Percentiles rank a stretch among this genome's conserved stretches.
These are phyloP conservation scores for Starmerella geochares DNA, from an alignment of 805 yeast genomes.

Conservation along the genomic window DNA sequence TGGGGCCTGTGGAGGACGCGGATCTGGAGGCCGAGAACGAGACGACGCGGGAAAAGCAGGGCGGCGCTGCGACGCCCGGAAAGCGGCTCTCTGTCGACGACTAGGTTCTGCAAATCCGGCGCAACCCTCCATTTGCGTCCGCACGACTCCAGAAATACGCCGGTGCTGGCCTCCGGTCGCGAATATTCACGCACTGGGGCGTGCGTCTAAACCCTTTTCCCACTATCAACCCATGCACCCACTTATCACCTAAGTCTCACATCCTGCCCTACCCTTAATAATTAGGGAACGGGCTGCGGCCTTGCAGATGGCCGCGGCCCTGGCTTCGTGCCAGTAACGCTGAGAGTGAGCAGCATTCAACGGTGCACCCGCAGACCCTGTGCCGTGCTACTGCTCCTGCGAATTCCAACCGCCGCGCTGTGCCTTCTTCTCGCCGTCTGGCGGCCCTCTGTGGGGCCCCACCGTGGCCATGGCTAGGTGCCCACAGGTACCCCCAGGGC, in stretches of 20 bases:
- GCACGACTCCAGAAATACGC: too few relatives aligned
- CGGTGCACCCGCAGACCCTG: too few relatives aligned
- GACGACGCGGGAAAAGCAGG: neutral
- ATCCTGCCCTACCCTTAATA: neutral
- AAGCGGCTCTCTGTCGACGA: slow-evolving; percentile 17
- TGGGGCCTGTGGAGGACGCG: slow-evolving; percentile 9
- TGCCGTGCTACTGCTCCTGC: too few relatives aligned
- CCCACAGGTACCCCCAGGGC: neutral
- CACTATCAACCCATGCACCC: neutral
- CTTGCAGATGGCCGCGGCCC: neutral
- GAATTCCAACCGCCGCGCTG: too few relatives aligned
- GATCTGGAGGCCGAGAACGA: neutral
- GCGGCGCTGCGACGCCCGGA: slow-evolving; percentile 9
- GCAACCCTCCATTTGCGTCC: too few relatives aligned
- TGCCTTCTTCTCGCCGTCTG: too few relatives aligned
- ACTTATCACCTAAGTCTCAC: neutral
- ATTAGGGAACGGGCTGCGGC: neutral
- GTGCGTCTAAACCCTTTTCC: neutral
- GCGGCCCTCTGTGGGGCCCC: too few relatives aligned
- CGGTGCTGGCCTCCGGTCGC: too few relatives aligned
- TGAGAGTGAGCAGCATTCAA: too few relatives aligned
- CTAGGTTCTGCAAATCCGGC: neutral
- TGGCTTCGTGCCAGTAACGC: neutral
- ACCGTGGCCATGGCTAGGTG: too few relatives aligned
- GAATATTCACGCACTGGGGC: neutral